These are phyloP conservation scores for Gossypium bickii DNA, from an alignment of 345 rosid genomes.

Conservation along the genomic window DNA sequence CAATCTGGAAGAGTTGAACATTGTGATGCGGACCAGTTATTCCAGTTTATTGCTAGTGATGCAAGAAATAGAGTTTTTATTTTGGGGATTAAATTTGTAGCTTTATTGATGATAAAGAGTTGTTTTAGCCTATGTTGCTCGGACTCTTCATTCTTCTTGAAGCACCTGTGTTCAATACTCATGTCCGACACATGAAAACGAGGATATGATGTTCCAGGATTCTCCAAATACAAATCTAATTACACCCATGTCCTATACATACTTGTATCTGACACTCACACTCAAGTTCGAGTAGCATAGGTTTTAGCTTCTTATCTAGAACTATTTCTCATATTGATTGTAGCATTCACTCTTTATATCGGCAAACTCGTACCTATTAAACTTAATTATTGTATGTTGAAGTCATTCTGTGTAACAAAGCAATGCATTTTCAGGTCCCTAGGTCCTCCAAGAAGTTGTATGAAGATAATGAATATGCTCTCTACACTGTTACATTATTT, in stretches of 20 bases:
- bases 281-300: no score
- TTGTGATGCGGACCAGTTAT: not conserved
- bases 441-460: conserved; percentile 86
- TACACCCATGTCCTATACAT: no score
- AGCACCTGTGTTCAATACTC: no score
- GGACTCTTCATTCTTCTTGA: no score
- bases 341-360: not conserved
- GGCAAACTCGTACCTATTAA: not conserved
- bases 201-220: no score
- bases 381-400: not conserved
- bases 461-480: conserved; percentile 99
- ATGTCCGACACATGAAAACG: no score
- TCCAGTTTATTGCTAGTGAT: not conserved
- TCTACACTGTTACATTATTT: conserved; percentile 81
- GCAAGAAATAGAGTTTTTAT: not conserved
- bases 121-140: not conserved
- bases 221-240: no score
- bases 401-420: conserved; percentile 3
- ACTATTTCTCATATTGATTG: not conserved
- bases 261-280: no score
- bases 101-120: not conserved
- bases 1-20: not conserved
- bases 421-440: conserved; percentile 63
- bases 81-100: not conserved
- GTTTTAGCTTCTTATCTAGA: not conserved